Evolutionary conservation across 2,329 filamentous ascomycete genomes (phyloP), one percentile per base, ranked within the genome.

Genomic region (Ophiostoma montium): DNA sequence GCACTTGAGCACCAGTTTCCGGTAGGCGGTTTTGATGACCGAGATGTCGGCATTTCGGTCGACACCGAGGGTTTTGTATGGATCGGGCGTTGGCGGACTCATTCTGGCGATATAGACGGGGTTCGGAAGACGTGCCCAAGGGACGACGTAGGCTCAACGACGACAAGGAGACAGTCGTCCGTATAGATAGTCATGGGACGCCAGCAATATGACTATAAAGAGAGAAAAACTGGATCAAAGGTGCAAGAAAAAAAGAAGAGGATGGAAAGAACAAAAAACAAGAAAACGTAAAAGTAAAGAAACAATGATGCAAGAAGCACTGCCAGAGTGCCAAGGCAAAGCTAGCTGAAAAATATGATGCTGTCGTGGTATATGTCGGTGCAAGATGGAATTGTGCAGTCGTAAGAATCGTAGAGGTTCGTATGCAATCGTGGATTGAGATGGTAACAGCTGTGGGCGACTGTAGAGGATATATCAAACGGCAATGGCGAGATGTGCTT

Each of bases 1-100:
- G 61, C 84, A 89, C 64, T 85, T 87, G 57, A 95, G 76, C 33
- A 86, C 86, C 36, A 94, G 79, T 64, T 94, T 94, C 58, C 85
- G 80, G 67, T 95, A 82, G 15, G 86, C 83, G 47, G 78, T 75
- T 60, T 86, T 83, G 63, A 95, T 90, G 57, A 82, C 77, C 44
- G 78, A 57, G 38, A 80, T 62, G 53, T 84, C 77, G 44, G 86
- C 85, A 64, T 82, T 77, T 61, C 78, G 83, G 53, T 80, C 62
- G 50, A 95, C 75, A 48, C 85, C 85, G 46, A 95, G 74, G 49
- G 77, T 72, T 60, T 72, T 76, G 70, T 94, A 95, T 45, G 87
- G 90, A 68, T 96, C 86, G 54, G 78, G 72, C 31, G 76, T 27
- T 32, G 32, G 42, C 5, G 42, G 42, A 30, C 39, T 42, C 42